These are phyloP conservation scores for Ehretia macrophylla DNA, from an alignment of 257 asterid genomes.

Conservation along the genomic window DNA sequence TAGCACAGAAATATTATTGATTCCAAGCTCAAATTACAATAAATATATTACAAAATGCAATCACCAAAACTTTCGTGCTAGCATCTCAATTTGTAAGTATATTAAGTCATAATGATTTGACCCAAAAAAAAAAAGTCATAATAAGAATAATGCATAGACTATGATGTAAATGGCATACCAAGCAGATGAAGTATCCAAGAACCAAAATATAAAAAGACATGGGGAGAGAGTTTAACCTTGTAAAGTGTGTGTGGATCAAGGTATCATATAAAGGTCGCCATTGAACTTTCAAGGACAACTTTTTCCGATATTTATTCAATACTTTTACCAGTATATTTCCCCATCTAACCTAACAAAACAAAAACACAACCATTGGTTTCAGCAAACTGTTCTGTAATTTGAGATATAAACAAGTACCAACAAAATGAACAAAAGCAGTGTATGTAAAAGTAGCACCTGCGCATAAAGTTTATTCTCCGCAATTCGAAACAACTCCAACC, in stretches of 20 bases:
- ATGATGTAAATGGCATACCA: neutral
- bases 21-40: no score
- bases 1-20: no score
- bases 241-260: conserved; percentile 76
- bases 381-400: conserved; percentile 27
- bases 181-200: conserved; percentile 13
- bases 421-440: conserved; percentile 14
- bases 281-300: conserved; percentile 61
- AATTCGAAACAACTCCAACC: conserved; percentile 62
- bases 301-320: conserved; percentile 79
- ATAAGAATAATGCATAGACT: neutral
- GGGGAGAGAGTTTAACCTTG: conserved; percentile 48
- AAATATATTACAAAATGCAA: no score
- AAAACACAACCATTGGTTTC: conserved; percentile 22
- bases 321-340: conserved; percentile 78
- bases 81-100: no score
- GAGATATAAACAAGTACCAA: conserved; percentile 7
- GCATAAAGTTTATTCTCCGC: conserved; percentile 74
- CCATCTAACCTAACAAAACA: conserved; percentile 85
- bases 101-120: no score
- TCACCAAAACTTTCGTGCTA: no score
- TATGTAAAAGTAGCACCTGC: conserved; percentile 52
- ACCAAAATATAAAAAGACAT: neutral
- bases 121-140: no score
- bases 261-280: conserved; percentile 91